Evolutionary conservation across 257 asterid genomes (phyloP).

Genomic region (Solanum infundibuliforme): DNA sequence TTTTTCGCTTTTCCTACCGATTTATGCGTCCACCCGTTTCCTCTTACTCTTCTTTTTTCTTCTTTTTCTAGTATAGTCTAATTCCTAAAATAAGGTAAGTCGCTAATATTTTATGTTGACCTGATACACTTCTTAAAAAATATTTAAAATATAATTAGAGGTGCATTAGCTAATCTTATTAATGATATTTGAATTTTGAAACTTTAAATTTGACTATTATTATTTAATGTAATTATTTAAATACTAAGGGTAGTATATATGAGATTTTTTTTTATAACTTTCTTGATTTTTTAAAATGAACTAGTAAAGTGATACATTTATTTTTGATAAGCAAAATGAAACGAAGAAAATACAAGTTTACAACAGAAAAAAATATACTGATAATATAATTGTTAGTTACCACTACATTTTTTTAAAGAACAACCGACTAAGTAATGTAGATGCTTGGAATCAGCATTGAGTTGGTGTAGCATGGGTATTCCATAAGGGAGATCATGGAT

Average conservation of each 20-base stretch:
- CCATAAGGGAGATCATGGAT: not conserved
- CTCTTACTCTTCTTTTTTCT: not conserved
- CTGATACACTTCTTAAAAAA: not conserved
- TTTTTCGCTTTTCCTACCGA: conserved; percentile 1
- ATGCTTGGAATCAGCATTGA: not conserved
- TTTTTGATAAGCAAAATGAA: not conserved
- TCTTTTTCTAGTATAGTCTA: not conserved
- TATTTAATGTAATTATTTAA: too few species aligned
- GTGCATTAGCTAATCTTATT: not conserved
- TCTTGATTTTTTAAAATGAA: not conserved
- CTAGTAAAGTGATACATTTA: not conserved
- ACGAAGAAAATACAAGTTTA: too few species aligned
- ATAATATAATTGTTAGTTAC: too few species aligned
- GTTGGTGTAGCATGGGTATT: not conserved
- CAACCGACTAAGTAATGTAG: too few species aligned
- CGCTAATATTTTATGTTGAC: not conserved
- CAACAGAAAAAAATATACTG: too few species aligned
- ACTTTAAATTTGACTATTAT: too few species aligned
- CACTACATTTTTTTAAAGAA: too few species aligned
- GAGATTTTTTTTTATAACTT: too few species aligned
- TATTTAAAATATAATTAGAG: too few species aligned
- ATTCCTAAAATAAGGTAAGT: not conserved
- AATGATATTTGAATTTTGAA: too few species aligned
- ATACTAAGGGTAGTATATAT: too few species aligned
- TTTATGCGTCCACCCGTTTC: not conserved